Base-by-base conservation (phyloP, 441 rosid species). In the Erysimum cheiri region DNA sequence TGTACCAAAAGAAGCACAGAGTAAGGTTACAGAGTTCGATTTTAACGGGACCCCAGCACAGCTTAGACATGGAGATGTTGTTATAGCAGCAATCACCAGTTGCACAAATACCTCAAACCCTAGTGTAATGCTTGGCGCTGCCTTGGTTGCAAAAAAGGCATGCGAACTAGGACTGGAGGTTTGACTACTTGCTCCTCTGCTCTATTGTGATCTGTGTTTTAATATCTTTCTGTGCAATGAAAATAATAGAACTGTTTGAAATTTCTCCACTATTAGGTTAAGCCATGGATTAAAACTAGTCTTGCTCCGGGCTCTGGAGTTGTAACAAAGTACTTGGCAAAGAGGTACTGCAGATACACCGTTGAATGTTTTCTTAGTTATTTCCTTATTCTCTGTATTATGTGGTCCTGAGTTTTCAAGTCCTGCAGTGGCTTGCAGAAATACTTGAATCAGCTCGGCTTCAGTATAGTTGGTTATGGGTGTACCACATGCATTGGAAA, bases 231-330 rank as follows among this genome's bases (percentile, higher is more conserved):
- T 46, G 28, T 19, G 26, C 26, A 17, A 17, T 17, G 50, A 5
- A 46, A 17, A 46, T 17, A 8, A 46, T 17, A 46, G 50, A 46
- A 17, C 5, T 46, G 28, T 8, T 46, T 46, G 40, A 53, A 33
- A 28, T 67, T 63, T 44, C 8, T 63, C 56, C 5, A 54, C 71
- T 60, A 15, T 71, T 82, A 89, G 97, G 98, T 93, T 48, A 91
- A 88, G 77, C 97, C 96, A 58, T 91, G 97, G 96, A 62, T 88
- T 58, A 93, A 93, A 80, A 91, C 98, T 31, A 93, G 98, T 80
- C 98, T 91, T 63, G 98, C 98, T 74, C 97, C 98, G 10, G 96
- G 98, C 53, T 93, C 97, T 67, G 96, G 98, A 55, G 90, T 46
- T 46, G 50, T 46, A 10, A 46, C 50, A 46, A 46, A 46, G 50